Conservation (phyloP, 2,329 filamentous ascomycete genomes). For the Raffaelea deltoideospora region DNA sequence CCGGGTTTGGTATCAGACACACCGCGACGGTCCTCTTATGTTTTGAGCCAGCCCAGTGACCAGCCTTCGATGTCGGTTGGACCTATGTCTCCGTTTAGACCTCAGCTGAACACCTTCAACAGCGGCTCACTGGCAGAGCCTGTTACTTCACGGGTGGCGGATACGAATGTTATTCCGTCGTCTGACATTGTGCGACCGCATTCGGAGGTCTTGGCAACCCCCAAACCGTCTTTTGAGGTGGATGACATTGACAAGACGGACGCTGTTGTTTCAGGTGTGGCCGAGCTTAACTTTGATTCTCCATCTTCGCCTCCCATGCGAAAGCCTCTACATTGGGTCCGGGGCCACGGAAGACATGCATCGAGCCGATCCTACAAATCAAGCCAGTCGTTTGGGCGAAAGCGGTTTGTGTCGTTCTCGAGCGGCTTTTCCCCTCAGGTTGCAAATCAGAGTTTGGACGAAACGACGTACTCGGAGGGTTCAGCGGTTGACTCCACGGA, state of each 20-base stretch:
- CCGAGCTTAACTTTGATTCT: constrained; percentile 3
- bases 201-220: constrained; percentile 16
- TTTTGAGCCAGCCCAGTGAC: constrained; percentile 32
- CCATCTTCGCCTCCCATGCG: constrained; percentile 8
- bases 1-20: constrained; percentile 29
- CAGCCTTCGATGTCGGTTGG: constrained; percentile 21
- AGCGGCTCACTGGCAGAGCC: not conserved
- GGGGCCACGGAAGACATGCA: constrained; percentile 27
- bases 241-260: not conserved
- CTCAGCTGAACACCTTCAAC: constrained; percentile 28
- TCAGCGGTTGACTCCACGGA: constrained; percentile 33
- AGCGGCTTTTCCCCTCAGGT: constrained; percentile 36
- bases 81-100: constrained; percentile 30
- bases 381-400: constrained; percentile 33
- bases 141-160: not conserved
- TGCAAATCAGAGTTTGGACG: constrained; percentile 45
- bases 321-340: no score
- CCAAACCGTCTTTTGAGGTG: constrained; percentile 17
- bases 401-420: constrained; percentile 44
- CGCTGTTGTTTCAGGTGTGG: not conserved
- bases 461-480: constrained; percentile 35
- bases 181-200: constrained; percentile 9
- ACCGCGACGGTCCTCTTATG: constrained; percentile 38
- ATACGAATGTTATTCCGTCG: not conserved
- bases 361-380: constrained; percentile 35